Percentiles rank a stretch among this genome's conserved stretches.
Evolutionary conservation across 1,139 yeast genomes (phyloP).

Genomic region (Yamadazyma dushanensis): DNA sequence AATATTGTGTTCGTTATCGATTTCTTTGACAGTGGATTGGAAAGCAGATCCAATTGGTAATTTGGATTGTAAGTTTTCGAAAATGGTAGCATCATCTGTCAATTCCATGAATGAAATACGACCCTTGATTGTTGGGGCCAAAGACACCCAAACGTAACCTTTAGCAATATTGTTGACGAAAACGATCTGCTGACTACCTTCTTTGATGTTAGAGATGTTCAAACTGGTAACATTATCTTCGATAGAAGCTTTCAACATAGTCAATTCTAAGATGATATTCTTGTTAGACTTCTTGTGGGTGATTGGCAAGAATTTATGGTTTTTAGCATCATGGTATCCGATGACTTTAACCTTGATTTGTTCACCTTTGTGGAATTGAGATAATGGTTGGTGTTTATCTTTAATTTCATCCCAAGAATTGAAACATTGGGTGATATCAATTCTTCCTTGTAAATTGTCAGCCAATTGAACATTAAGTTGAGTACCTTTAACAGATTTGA

Average conservation of each 20-base stretch:
- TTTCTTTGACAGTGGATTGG: constrained; percentile 53
- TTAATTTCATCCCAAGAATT: constrained; percentile 55
- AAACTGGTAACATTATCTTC: constrained; percentile 22
- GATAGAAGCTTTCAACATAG: constrained; percentile 44
- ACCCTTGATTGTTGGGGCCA: constrained; percentile 70
- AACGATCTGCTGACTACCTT: constrained; percentile 46
- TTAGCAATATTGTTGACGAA: constrained; percentile 56
- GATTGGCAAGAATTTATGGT: constrained; percentile 67
- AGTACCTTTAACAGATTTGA: constrained; percentile 67
- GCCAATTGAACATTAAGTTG: constrained; percentile 78
- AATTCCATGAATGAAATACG: constrained; percentile 67
- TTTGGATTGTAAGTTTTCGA: constrained; percentile 51
- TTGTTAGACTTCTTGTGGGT: constrained; percentile 58
- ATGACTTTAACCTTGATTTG: constrained; percentile 63
- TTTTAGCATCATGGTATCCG: constrained; percentile 76
- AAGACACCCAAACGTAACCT: constrained; percentile 64
- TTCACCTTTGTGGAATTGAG: constrained; percentile 59
- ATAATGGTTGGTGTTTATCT: constrained; percentile 60
- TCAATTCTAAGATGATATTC: constrained; percentile 63
- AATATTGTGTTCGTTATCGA: constrained; percentile 54
- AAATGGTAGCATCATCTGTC: constrained; percentile 52
- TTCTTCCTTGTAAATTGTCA: constrained; percentile 76
- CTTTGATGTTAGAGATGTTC: constrained; percentile 38
- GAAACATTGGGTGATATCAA: constrained; percentile 74
- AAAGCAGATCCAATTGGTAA: constrained; percentile 75